Conservation (phyloP, 306 rosid species). For the Prinsepia uniflora region DNA sequence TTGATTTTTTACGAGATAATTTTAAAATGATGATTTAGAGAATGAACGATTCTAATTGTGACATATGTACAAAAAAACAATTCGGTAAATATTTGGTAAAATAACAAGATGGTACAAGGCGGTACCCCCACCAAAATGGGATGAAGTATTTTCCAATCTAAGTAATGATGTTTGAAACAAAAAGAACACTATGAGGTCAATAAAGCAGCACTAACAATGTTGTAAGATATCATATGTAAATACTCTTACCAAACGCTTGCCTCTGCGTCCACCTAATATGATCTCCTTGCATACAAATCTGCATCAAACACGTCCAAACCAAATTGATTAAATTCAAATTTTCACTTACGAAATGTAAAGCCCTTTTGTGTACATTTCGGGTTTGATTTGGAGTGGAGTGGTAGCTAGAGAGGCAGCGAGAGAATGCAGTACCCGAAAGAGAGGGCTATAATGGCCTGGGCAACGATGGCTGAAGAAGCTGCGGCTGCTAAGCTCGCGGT, state of each 20-base stretch:
- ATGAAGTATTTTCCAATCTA: no score
- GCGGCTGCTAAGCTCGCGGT: conserved; percentile 31
- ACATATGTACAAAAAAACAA: no score
- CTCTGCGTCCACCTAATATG: conserved; percentile 30
- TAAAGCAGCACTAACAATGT: no score
- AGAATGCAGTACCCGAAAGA: conserved; percentile 31
- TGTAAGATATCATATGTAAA: neutral
- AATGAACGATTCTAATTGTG: no score
- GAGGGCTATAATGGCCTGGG: conserved; percentile 32
- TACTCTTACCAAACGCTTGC: conserved; percentile 38
- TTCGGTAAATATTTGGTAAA: no score
- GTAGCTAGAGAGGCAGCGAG: neutral
- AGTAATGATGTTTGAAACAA: no score
- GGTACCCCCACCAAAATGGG: no score
- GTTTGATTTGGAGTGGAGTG: neutral
- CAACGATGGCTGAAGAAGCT: conserved; percentile 22
- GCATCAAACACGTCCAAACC: neutral
- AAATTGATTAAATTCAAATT: neutral
- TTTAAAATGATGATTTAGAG: no score
- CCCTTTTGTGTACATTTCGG: neutral
- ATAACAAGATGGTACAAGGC: no score
- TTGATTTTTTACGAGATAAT: no score
- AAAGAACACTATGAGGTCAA: no score
- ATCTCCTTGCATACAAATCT: conserved; percentile 38
- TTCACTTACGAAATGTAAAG: neutral